Base-by-base conservation (phyloP, 495 filamentous ascomycete genomes). In the Cercophora samala region DNA sequence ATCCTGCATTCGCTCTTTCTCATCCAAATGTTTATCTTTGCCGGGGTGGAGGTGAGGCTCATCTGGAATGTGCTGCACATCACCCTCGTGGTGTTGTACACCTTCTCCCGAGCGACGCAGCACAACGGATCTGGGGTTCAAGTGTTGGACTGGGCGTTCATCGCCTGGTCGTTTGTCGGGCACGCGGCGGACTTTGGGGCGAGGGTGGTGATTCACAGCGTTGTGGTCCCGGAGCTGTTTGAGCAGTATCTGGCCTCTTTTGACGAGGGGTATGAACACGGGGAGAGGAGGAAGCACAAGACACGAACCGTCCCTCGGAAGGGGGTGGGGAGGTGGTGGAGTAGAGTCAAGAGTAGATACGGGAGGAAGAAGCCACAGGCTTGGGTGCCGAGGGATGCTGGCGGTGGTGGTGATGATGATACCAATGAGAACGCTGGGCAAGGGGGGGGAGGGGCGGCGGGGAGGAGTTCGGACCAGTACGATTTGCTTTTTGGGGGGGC, bases 241-340 rank as follows among this genome's bases (percentile, higher is more conserved):
- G 67, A 71, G 3, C 19, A 51, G 56, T 71, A 73, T 52, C 11
- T 73, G 9, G 78, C 73, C 13, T 75, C 66, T n/a, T 82, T 85
- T 69, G 79, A 77, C 18, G 74, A 61, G 15, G 67, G 66, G 9
- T 19, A 21, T 21, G n/a, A 21, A 5, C 13, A 21, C 3, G 18
- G 5, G 22, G 19, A 18, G 17, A 18, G 8, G 37, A 46, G 37
- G 37, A 46, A 17, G 11, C 13, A 46, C 11, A 18, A 13, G 37
- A 13, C 5, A 13, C 29, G 29, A 32, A 32, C 3, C 8, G 52
- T 4, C 4, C 4, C 3, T 3, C 52, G 52, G 52, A 56, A 22
- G 22, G 53, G 53, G 22, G 9, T 56, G 22, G 18, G 22, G 53
- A 56, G 53, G 53, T 56, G 53, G 53, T 56, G 53, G 53, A 23